Evolutionary conservation across 2,329 filamentous ascomycete genomes (phyloP), one percentile per base, ranked within the genome.

Genomic region (Fusarium odoratissimum): DNA sequence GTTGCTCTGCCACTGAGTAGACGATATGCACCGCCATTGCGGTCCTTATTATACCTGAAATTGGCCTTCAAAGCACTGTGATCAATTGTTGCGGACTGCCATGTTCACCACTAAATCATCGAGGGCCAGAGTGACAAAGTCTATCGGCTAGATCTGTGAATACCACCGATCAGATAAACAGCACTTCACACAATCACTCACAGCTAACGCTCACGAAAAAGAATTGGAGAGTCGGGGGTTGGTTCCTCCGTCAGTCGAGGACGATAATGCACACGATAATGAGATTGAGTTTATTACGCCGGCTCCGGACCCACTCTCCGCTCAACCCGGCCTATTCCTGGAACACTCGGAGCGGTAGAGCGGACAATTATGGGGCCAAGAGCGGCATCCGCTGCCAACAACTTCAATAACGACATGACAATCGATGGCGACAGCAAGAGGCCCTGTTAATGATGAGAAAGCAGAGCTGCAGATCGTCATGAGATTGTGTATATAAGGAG

Each of bases 291-390:
- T 21, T 64, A 35, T 58, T 65, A 3, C 57, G 14, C 63, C 59
- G 49, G 44, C 44, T 58, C 42, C 38, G 25, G 5, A 11, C 40
- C 35, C 51, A 45, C 31, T 28, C 28, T 28, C 28, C 28, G 28
- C 28, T 28, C 28, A 28, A 28, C 28, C 28, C 28, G 28, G 28
- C 28, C 28, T 28, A 28, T 28, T 28, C 28, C 28, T 28, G 28
- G 28, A 28, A 28, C 28, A 12, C 28, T 16, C 33, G 49, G 31
- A 23, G 41, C 40, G 33, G 41, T 17, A 38, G 60, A 64, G 59
- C 63, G 63, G 59, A 57, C 59, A 42, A 44, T 44, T 64, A 21
- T 64, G 63, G 63, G 25, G n/a, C 30, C 49, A 49, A 14, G 41
- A 48, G 49, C 63, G 48, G 30, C n/a, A 42, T 48, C 28, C 21